Base-by-base conservation (phyloP, 2,329 filamentous ascomycete genomes). In the Cercospora berteroae region DNA sequence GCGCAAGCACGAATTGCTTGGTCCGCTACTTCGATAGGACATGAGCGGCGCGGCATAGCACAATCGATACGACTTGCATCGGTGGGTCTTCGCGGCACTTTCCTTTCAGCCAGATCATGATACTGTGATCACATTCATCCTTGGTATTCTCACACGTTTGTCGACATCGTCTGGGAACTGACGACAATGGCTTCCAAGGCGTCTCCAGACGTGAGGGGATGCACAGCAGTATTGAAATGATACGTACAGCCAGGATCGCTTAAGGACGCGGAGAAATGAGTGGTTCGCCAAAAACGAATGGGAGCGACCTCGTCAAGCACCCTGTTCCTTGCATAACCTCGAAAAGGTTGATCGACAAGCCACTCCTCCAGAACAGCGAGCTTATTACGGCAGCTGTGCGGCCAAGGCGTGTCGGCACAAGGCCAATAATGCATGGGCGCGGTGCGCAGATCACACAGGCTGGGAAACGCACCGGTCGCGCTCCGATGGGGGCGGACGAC, bases 221-320 rank as follows among this genome's bases (percentile, higher is more conserved):
- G 36, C 63, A 68, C 66, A 65, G 33, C 66, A 68, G 59, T 65
- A 67, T 64, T 67, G 65, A 68, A 57, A 29, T 58, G 50, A 65
- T 36, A 63, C 33, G 27, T 39, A 56, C 50, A 65, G 66, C 66
- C 66, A 68, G 63, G 63, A 57, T 63, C 48, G 59, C 48, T 50
- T 55, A 56, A 31, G 48, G 44, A 27, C 29, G 61, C 48, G 33
- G 50, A 63, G 50, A 56, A 57, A 63, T 55, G 60, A 63, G 48
- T 63, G 60, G 60, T 56, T 63, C 60, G 44, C 48, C 31, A 63
- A 27, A 29, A 18, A 23, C 42, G 42, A 23, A 48, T 48, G 42
- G n/a, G 42, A 48, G 42, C 42, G 42, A 48, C 42, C 48, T 33
- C 60, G 50, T 48, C 60, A 39, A 60, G 36, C 25, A 39, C 65